Percentiles rank a stretch among this genome's conserved stretches.
phyloP scores from a whole-genome alignment of 2,329 filamentous ascomycete species.

The Nothopassalora personata region DNA sequence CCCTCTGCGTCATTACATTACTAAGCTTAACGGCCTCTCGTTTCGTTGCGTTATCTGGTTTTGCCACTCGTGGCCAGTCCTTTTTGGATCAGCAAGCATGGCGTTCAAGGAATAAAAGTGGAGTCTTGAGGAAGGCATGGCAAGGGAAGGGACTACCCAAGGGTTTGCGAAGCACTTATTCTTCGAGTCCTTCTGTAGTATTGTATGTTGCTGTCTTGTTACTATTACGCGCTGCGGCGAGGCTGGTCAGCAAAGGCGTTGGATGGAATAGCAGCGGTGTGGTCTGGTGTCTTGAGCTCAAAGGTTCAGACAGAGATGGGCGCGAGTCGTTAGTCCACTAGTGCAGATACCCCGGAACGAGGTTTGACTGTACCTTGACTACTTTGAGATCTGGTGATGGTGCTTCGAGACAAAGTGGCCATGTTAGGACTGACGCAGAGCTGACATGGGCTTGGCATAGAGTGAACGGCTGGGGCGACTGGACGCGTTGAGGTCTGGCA shows the following conservation, averaged over 20 bases:
- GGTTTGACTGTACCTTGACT: neutral
- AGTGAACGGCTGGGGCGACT: no score
- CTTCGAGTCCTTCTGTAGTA: neutral
- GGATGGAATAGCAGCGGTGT: neutral
- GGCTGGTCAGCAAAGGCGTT: conserved; percentile 2
- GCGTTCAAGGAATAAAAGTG: conserved; percentile 8
- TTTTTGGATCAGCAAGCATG: conserved; percentile 19
- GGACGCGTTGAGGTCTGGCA: neutral
- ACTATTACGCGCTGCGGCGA: neutral
- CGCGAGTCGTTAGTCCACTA: neutral
- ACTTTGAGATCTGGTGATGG: neutral
- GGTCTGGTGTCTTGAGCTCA: neutral
- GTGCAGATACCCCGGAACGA: neutral
- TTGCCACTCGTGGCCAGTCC: conserved; percentile 7
- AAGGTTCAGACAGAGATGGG: neutral
- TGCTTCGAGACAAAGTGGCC: neutral
- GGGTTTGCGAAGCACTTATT: neutral
- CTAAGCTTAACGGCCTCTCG: neutral
- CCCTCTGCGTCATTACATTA: neutral
- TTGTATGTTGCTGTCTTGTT: neutral
- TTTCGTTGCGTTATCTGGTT: conserved; percentile 4
- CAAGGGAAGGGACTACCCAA: neutral
- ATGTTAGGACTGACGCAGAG: neutral
- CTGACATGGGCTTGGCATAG: neutral
- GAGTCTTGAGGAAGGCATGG: neutral